Evolutionary conservation across 768 basidiomycete species (phyloP).

Genomic region (Termitomyces sp.): DNA sequence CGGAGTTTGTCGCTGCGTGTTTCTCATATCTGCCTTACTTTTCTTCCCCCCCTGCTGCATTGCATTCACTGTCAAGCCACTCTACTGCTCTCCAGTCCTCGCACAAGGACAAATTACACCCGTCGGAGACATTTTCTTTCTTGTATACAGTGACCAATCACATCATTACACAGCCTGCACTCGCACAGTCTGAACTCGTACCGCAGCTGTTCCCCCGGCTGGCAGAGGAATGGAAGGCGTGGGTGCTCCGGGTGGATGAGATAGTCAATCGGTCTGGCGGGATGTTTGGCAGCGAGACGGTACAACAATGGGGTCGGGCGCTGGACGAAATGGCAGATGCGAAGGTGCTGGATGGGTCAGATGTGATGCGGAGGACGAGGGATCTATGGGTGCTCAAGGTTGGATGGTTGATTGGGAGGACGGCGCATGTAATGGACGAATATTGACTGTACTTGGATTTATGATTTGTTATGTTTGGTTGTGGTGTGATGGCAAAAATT

Average conservation of each 20-base stretch:
- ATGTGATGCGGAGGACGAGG: slow-evolving; percentile 32
- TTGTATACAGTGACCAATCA: slow-evolving; percentile 65
- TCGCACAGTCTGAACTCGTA: slow-evolving; percentile 54
- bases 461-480: slow-evolving; percentile 9
- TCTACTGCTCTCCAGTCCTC: slow-evolving; percentile 40
- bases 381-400: slow-evolving; percentile 71
- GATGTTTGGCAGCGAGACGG: slow-evolving; percentile 75
- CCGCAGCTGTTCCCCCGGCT: slow-evolving; percentile 60
- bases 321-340: slow-evolving; percentile 61
- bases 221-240: slow-evolving; percentile 70
- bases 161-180: slow-evolving; percentile 59
- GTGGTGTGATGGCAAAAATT: slow-evolving; percentile 13
- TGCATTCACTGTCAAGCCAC: slow-evolving; percentile 20
- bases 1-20: slow-evolving; percentile 72
- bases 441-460: slow-evolving; percentile 2
- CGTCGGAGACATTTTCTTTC: slow-evolving; percentile 69
- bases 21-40: slow-evolving; percentile 85
- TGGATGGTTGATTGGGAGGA: slow-evolving; percentile 69
- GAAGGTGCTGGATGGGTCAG: slow-evolving; percentile 31
- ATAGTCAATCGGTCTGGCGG: slow-evolving; percentile 67
- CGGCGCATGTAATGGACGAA: slow-evolving; percentile 28
- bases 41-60: slow-evolving; percentile 41
- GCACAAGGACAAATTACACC: slow-evolving; percentile 63
- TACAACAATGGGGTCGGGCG: slow-evolving; percentile 60
- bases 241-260: slow-evolving; percentile 66